A percentile compares a stretch with the other conserved stretches of the same genome.
These are phyloP conservation scores for Cutaneotrichosporon cyanovorans DNA, from an alignment of 1,284 basidiomycete species.

Conservation along the genomic window DNA sequence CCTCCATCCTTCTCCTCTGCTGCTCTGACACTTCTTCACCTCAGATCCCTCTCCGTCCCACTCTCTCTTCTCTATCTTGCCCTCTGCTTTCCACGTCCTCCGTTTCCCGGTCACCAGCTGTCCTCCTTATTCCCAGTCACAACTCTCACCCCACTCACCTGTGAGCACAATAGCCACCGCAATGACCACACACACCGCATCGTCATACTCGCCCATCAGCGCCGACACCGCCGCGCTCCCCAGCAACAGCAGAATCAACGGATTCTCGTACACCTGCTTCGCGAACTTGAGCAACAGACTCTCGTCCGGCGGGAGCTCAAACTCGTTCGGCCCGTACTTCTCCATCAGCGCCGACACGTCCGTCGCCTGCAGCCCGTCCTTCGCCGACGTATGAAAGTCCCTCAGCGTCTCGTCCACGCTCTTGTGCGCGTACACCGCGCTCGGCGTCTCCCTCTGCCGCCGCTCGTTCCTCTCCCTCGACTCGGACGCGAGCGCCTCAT, in stretches of 20 bases:
- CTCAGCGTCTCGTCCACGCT: conserved; percentile 35
- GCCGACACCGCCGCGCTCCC: conserved; percentile 81
- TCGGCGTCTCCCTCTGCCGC: conserved; percentile 41
- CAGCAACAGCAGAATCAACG: conserved; percentile 79
- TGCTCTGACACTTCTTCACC: too few relatives aligned
- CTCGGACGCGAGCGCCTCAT: conserved; percentile 27
- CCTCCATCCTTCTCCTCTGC: too few relatives aligned
- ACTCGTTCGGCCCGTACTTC: conserved; percentile 84
- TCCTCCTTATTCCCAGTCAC: too few relatives aligned
- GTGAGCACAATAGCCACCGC: conserved; percentile 89
- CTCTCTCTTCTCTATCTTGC: too few relatives aligned
- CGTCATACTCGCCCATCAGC: conserved; percentile 86
- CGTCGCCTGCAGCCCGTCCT: conserved; percentile 58
- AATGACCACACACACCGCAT: conserved; percentile 87
- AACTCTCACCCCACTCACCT: too few relatives aligned
- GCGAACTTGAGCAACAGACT: conserved; percentile 77
- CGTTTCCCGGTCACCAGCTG: too few relatives aligned
- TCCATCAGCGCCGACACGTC: conserved; percentile 61
- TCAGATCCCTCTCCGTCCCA: too few relatives aligned
- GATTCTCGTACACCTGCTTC: conserved; percentile 82
- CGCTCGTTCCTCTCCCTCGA: conserved; percentile 21
- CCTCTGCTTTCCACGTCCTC: too few relatives aligned
- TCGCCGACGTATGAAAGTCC: conserved; percentile 56
- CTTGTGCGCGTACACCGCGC: conserved; percentile 40
- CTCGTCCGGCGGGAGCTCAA: conserved; percentile 76